Conservation (phyloP, 2,329 filamentous ascomycete genomes). For the Colletotrichum somersetense region DNA sequence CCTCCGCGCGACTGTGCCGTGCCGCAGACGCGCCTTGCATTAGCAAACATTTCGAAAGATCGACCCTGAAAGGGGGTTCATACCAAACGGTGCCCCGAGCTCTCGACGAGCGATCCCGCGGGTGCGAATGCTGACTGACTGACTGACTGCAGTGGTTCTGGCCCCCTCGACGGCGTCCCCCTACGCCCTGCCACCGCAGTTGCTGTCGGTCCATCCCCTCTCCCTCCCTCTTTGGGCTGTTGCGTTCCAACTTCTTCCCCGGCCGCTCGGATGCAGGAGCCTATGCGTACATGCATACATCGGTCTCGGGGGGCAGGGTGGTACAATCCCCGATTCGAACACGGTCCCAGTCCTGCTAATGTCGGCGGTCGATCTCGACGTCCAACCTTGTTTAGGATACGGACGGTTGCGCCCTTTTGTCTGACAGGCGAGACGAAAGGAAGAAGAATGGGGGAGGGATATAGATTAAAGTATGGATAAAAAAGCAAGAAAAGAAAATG, state of each 20-base stretch:
- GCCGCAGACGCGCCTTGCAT: slow-evolving; percentile 11
- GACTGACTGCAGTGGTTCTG: too few relatives aligned
- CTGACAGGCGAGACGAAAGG: neutral
- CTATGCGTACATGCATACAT: neutral
- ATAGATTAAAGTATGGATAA: too few relatives aligned
- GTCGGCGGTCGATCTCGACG: slow-evolving; percentile 10
- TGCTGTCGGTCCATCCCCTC: slow-evolving; percentile 1
- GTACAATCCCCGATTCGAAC: neutral
- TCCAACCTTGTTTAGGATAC: neutral
- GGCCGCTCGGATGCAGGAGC: neutral
- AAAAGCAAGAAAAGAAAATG: neutral
- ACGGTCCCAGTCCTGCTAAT: slow-evolving; percentile 1
- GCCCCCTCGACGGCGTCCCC: slow-evolving; percentile 8
- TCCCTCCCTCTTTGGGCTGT: neutral
- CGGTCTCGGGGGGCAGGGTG: neutral
- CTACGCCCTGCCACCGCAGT: slow-evolving; percentile 27
- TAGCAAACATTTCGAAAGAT: slow-evolving; percentile 28
- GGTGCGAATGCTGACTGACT: slow-evolving; percentile 18
- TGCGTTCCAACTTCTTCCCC: neutral
- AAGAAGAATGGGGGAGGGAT: neutral
- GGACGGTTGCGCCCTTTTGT: too few relatives aligned
- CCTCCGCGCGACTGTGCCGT: slow-evolving; percentile 7
- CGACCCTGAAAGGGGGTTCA: slow-evolving; percentile 14
- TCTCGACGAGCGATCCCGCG: slow-evolving; percentile 31
- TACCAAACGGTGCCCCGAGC: slow-evolving; percentile 33